Base-by-base conservation (phyloP, 495 filamentous ascomycete species). In the Aspergillus incahuasiensis region DNA sequence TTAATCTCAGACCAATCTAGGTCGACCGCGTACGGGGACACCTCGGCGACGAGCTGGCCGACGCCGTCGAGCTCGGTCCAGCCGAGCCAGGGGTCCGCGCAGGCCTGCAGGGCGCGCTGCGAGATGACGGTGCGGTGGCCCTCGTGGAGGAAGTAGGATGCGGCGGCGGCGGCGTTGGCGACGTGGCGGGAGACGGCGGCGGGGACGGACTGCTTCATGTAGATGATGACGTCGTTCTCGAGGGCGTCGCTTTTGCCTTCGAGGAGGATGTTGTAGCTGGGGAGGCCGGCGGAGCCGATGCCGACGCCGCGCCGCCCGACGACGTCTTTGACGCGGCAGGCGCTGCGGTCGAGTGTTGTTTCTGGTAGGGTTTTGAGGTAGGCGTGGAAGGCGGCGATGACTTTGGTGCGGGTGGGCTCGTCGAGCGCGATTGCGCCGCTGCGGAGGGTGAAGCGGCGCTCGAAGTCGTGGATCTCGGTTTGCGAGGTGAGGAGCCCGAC, bases 11-110 rank as follows among this genome's bases (percentile, higher is more conserved):
- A 52, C 58, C 58, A 60, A 41, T 60, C 58, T 0, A 60, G 48
- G 42, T 60, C 58, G 5, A 56, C 58, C 1, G 58, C 52, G 28
- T 60, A 60, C 1, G 58, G 58, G 1, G 52, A 56, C 6, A 60
- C 58, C 48, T 60, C 58, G 0, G 58, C 58, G 11, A 60, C 58
- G 6, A 60, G 58, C 52, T 56, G 58, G 8, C 58, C 58, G 2
- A 43, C 58, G 30, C 58, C 58, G 48, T 60, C 58, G 19, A 60
- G 51, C 52, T 60, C 58, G 6, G 58, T 60, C 58, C 58, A 60
- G 39, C 58, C 58, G 32, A 60, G 58, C 52, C 52, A 52, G 1
- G 52, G 46, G 40, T 60, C 58, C 5, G 58, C 58, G 16, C 52
- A 47, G 5, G 58, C 58, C 19, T 60, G 58, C 20, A 60, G 47